Evolutionary conservation across 495 filamentous ascomycete genomes (phyloP).

Genomic region (Talaromyces trachyspermus): DNA sequence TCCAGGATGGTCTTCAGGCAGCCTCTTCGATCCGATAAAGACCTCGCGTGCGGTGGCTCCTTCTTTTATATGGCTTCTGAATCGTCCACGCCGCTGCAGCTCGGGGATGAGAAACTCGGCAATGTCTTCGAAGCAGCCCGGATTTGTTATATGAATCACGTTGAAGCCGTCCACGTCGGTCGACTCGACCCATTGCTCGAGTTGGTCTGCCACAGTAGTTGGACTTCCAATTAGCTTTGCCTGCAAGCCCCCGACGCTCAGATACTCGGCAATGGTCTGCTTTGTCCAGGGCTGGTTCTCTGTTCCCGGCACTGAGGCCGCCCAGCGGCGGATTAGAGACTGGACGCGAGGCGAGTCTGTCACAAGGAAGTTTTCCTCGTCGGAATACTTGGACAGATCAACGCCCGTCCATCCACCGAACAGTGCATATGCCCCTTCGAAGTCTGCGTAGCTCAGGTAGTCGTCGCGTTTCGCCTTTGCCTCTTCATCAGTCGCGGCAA

Average conservation of each 20-base stretch:
- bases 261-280: conserved; percentile 44
- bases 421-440: conserved; percentile 50
- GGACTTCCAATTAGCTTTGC: conserved; percentile 40
- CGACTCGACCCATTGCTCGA: conserved; percentile 41
- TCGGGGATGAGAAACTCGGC: conserved; percentile 48
- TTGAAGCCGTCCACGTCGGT: conserved; percentile 47
- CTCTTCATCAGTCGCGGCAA: conserved; percentile 47
- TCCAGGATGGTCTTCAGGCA: conserved; percentile 25
- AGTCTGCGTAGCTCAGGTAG: conserved; percentile 42
- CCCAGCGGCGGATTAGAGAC: conserved; percentile 20
- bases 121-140: conserved; percentile 49
- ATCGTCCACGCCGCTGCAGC: conserved; percentile 39
- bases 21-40: conserved; percentile 26
- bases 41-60: conserved; percentile 47
- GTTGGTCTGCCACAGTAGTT: conserved; percentile 39
- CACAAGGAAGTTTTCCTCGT: conserved; percentile 47
- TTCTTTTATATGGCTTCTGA: conserved; percentile 43
- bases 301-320: conserved; percentile 24
- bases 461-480: conserved; percentile 44
- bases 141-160: conserved; percentile 45
- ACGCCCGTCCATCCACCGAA: conserved; percentile 60
- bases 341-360: conserved; percentile 19
- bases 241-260: conserved; percentile 44
- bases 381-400: conserved; percentile 43
- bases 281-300: conserved; percentile 48